Evolutionary conservation across 1,284 basidiomycete genomes (phyloP).

Genomic region (Marasmius oreades): DNA sequence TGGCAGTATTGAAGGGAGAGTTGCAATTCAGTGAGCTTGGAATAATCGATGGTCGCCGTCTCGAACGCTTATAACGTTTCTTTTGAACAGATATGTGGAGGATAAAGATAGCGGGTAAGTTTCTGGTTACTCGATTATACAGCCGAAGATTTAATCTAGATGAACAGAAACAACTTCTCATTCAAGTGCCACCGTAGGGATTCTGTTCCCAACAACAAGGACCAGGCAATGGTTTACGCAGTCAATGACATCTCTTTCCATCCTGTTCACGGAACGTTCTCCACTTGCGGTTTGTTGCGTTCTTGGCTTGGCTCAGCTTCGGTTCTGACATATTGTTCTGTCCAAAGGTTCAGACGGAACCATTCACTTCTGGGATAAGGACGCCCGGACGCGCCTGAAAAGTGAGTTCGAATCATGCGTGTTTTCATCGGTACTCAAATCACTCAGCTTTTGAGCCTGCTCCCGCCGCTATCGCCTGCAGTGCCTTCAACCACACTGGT

Average conservation of each 20-base stretch:
- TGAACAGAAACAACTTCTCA: conserved; percentile 78
- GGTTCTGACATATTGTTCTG: not conserved
- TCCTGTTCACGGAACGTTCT: conserved; percentile 90
- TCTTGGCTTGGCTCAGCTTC: conserved; percentile 17
- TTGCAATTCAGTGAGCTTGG: conserved; percentile 87
- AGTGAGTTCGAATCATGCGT: conserved; percentile 43
- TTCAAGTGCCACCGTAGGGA: conserved; percentile 96
- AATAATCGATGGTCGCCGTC: not conserved
- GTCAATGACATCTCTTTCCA: conserved; percentile 92
- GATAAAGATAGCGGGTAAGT: conserved; percentile 69
- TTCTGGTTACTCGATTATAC: not conserved
- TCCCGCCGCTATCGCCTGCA: conserved; percentile 67
- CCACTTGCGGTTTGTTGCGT: conserved; percentile 74
- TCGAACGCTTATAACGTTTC: not conserved
- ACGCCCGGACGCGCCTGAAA: conserved; percentile 85
- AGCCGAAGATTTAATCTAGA: not conserved
- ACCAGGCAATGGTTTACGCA: conserved; percentile 81
- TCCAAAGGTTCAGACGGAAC: conserved; percentile 71
- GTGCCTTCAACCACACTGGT: conserved; percentile 82
- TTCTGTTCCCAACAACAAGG: conserved; percentile 56
- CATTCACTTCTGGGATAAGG: conserved; percentile 89
- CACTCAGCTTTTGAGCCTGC: conserved; percentile 64
- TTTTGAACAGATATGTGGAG: conserved; percentile 65
- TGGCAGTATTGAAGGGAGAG: conserved; percentile 93
- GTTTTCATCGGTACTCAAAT: not conserved